Evolutionary conservation across 768 basidiomycete species (phyloP).

Genomic region (Termitomyces sp.): DNA sequence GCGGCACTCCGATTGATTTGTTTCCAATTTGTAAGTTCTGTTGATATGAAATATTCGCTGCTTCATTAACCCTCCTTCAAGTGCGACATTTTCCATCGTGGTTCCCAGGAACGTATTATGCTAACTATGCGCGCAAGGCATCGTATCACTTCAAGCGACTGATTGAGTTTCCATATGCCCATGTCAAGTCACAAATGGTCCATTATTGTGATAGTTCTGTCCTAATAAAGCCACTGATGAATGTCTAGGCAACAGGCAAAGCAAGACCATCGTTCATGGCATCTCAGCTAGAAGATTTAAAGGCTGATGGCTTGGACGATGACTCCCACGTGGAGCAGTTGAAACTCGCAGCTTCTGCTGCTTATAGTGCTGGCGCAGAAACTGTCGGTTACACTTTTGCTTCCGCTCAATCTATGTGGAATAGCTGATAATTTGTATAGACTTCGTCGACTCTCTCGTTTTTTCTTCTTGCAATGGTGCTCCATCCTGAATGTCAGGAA

Average conservation of each 20-base stretch:
- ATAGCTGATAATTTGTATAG: background rate
- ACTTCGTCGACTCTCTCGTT: background rate
- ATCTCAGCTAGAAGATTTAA: background rate
- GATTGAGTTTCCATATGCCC: background rate
- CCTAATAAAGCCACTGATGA: background rate
- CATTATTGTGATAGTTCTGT: no score
- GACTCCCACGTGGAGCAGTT: background rate
- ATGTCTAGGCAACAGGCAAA: background rate
- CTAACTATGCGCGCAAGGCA: background rate
- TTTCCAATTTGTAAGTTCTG: slow-evolving; percentile 17
- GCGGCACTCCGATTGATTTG: slow-evolving; percentile 16
- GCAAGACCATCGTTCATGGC: background rate
- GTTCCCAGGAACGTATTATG: background rate
- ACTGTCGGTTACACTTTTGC: background rate
- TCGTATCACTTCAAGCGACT: background rate
- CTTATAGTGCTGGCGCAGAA: background rate
- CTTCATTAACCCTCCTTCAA: background rate
- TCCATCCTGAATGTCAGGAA: slow-evolving; percentile 17
- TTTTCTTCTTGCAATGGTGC: slow-evolving; percentile 15
- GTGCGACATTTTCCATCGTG: slow-evolving; percentile 14
- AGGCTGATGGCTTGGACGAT: background rate
- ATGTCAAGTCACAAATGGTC: background rate
- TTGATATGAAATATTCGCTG: background rate
- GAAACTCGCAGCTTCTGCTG: background rate
- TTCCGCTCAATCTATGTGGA: background rate